phyloP scores from a whole-genome alignment of 148 eudicot species.

The Dianthus caryophyllus region DNA sequence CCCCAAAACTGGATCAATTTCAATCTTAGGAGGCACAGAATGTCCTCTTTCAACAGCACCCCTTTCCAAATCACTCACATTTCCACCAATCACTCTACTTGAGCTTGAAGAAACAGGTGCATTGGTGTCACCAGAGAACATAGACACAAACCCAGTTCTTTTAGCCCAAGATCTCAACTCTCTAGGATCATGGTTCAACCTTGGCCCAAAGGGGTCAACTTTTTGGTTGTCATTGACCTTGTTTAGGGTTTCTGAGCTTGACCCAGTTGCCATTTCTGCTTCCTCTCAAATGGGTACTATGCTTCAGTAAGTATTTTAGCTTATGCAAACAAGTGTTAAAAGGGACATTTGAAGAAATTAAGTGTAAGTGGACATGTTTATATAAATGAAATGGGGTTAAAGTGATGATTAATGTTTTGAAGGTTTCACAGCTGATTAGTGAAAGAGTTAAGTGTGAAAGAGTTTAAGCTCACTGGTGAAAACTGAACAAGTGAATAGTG shows the following conservation, averaged over 20 bases:
- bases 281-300: conserved; percentile 28
- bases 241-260: conserved; percentile 46
- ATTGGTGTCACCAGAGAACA: conserved; percentile 58
- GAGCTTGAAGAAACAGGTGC: conserved; percentile 28
- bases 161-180: conserved; percentile 96
- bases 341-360: conserved; percentile 17
- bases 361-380: conserved; percentile 12
- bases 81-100: conserved; percentile 16
- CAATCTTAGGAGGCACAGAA: conserved; percentile 54
- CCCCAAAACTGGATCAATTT: conserved; percentile 68
- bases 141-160: conserved; percentile 87
- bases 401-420: neutral
- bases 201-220: conserved; percentile 65
- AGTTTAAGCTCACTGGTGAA: conserved; percentile 1
- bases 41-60: conserved; percentile 37
- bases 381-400: neutral
- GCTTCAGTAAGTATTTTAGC: neutral
- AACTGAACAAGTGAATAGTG: too few relatives aligned
- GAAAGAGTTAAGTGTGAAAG: neutral
- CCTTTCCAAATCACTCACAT: conserved; percentile 48
- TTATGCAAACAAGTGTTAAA: conserved; percentile 10
- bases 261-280: conserved; percentile 63
- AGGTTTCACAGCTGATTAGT: conserved; percentile 1
- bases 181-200: conserved; percentile 64
- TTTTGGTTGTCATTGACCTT: conserved; percentile 18